Base-by-base conservation (phyloP, 192 early-diverging fungal species). In the Pilaira anomala region DNA sequence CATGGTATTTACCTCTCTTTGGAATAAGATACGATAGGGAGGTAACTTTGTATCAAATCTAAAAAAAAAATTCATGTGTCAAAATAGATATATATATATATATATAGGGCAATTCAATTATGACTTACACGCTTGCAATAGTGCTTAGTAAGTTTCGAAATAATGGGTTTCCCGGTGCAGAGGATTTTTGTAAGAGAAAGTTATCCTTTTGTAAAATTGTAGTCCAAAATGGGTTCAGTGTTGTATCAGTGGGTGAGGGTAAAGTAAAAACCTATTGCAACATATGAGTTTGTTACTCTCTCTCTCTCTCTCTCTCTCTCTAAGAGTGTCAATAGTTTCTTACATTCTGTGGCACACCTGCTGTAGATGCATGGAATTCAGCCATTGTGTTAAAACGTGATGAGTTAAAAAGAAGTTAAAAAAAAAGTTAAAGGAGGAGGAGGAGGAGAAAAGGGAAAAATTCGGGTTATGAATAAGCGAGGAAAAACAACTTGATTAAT, bases 1-100 rank as follows among this genome's bases (percentile, higher is more conserved):
- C 26, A 72, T 73, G n/a, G 79, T 72, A 24, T 73, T 66, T 7
- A 78, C 60, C 7, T 81, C 77, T 45, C 85, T 78, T 40, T 85
- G 84, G 66, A 93, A 88, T 2, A 96, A 71, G 29, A 98, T 90
- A 19, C 95, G 89, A 68, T 87, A 97, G 3, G 94, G 89, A 5
- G 93, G 89, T 68, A 94, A 93, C 74, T 93, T 94, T 22, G 89
- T 92, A 68, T 97, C 94, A 58, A 98, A 86, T 5, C 89, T 91
- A 56, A 3, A 52, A 24, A 25, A 19, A 39, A 52, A 52, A 26
- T 18, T 9, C 9, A 18, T 11, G 2, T 1, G 5, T 51, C 26
- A 40, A 42, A 36, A 7, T 9, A 40, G n/a, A 39, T 13, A 33
- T 56, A 11, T 12, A 13, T 16, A 18, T 29, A 11, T 21, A 22